Evolutionary conservation across 495 filamentous ascomycete genomes (phyloP).

Genomic region (Pseudomonodictys pantanalensis): DNA sequence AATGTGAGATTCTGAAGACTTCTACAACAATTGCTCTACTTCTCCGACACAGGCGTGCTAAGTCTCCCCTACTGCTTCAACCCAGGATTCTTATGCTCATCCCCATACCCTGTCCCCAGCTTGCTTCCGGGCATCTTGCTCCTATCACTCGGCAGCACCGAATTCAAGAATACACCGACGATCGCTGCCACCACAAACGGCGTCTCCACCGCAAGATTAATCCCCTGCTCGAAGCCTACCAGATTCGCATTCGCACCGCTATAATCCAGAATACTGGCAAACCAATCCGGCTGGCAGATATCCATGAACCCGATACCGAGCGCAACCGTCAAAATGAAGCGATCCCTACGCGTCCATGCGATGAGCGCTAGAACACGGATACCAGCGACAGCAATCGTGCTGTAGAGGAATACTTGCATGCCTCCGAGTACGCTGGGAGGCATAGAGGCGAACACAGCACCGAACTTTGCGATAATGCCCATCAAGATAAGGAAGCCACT

Average conservation of each 20-base stretch:
- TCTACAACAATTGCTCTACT: too few species aligned
- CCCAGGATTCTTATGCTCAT: slow-evolving; percentile 2
- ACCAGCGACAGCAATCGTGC: slow-evolving; percentile 43
- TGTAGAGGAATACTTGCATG: slow-evolving; percentile 47
- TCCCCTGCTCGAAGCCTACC: slow-evolving; percentile 41
- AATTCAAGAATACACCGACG: slow-evolving; percentile 42
- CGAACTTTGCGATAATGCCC: slow-evolving; percentile 43
- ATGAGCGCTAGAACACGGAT: slow-evolving; percentile 40
- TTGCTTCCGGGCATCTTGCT: background rate
- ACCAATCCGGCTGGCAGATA: slow-evolving; percentile 43
- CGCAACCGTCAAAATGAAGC: slow-evolving; percentile 43
- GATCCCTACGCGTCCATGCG: slow-evolving; percentile 40
- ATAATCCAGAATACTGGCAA: slow-evolving; percentile 23
- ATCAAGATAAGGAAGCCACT: slow-evolving; percentile 42
- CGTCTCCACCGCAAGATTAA: slow-evolving; percentile 40
- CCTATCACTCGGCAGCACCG: background rate
- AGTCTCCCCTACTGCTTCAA: too few species aligned
- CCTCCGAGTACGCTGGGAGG: slow-evolving; percentile 42
- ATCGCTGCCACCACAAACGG: slow-evolving; percentile 44
- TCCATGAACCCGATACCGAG: slow-evolving; percentile 42
- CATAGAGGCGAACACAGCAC: slow-evolving; percentile 42
- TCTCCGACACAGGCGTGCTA: too few species aligned
- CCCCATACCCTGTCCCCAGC: background rate
- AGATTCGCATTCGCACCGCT: slow-evolving; percentile 18
- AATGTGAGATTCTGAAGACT: too few species aligned